Base-by-base conservation (phyloP, 495 filamentous ascomycete genomes). In the Neurospora terricola region DNA sequence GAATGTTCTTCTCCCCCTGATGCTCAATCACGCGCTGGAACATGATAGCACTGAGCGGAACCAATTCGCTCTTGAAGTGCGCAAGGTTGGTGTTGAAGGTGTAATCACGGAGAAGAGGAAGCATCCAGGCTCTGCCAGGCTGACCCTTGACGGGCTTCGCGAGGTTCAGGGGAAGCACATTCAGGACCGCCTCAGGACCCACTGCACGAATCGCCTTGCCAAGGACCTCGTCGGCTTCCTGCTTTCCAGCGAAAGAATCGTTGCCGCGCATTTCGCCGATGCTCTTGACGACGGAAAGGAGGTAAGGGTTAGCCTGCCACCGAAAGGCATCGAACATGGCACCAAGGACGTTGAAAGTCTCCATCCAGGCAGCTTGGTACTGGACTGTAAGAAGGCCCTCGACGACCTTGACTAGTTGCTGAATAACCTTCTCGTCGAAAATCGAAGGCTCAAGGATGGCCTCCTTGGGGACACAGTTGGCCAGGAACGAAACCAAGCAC, bases 351-450 rank as follows among this genome's bases (percentile, higher is more conserved):
- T 91, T 93, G 83, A 98, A 98, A 10, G 96, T 92, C 78, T 98
- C 95, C 83, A 91, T 89, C 96, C 96, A 99, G 1, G 96, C 96
- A 21, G 90, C 88, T 80, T 98, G 96, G 78, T 93, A 98, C 77
- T 94, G 95, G 14, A 98, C 89, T 70, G 88, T 94, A 18, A 99
- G 85, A 36, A 98, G 87, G 70, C 90, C 88, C 42, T 87, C 88
- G 0, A 91, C 88, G 2, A 86, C 84, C 74, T 87, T 87, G 5
- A 91, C 90, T 37, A 99, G 77, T 75, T 91, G 91, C 77, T 91
- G 89, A 12, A 99, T 83, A 0, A 91, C 86, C 81, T 93, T 94
- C 80, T 97, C 94, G 75, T 97, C 94, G 77, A 90, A 93, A 8
- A 96, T 86, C 36, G 94, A 96, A 11, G 94, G 92, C 72, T 98